Conservation (phyloP, 2,329 filamentous ascomycete genomes). For the Teratosphaeria viscida region DNA sequence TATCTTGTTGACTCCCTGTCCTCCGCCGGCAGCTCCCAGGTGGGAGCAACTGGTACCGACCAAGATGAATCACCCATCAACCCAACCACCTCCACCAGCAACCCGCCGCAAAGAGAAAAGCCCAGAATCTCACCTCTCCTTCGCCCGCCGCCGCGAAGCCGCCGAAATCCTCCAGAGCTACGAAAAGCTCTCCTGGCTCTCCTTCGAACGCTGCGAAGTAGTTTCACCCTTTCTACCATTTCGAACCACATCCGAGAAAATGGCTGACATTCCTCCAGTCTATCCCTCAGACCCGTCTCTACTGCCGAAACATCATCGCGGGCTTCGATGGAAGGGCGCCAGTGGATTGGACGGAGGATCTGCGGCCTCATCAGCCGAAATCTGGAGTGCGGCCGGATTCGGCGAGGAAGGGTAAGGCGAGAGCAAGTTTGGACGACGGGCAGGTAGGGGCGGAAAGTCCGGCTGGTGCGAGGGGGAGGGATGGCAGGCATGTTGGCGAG, state of each 20-base stretch:
- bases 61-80: too few species aligned
- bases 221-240: neutral
- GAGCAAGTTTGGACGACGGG: constrained; percentile 6
- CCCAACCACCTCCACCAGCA: too few species aligned
- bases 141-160: constrained; percentile 14
- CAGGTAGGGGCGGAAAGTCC: neutral
- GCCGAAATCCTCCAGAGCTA: constrained; percentile 23
- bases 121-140: constrained; percentile 19
- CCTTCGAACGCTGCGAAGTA: constrained; percentile 20
- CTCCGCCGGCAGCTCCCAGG: too few species aligned
- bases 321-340: constrained; percentile 16
- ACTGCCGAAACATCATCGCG: constrained; percentile 22
- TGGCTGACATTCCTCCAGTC: constrained; percentile 10
- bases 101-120: neutral
- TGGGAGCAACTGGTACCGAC: too few species aligned
- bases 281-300: constrained; percentile 22
- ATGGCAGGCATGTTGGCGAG: neutral
- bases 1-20: neutral
- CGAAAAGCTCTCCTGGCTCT: constrained; percentile 22
- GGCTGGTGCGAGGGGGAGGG: neutral
- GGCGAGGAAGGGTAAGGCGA: constrained; percentile 15
- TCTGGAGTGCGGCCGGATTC: constrained; percentile 3
- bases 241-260: too few species aligned
- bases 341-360: constrained; percentile 18
- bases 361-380: constrained; percentile 12